Conservation (phyloP, 2,329 filamentous ascomycete genomes). For the Cladosporium sp. region DNA sequence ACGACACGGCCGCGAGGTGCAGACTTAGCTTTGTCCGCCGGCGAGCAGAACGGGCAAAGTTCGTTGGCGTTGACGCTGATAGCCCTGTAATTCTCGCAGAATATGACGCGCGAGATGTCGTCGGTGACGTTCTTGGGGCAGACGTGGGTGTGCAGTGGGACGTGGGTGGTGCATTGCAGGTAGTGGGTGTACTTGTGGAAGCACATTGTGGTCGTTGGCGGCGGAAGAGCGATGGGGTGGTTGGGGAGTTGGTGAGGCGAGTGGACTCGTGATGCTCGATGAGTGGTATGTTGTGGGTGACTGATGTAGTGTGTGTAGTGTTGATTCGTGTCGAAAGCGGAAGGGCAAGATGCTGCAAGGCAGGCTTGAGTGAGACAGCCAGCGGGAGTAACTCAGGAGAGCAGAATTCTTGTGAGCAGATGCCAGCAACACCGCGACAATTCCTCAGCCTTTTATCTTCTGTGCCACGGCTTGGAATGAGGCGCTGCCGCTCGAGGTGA, state of each 20-base stretch:
- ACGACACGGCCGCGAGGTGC: not conserved
- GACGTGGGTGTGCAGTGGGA: slow-evolving; percentile 30
- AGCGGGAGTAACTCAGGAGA: slow-evolving; percentile 1
- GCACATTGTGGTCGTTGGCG: slow-evolving; percentile 21
- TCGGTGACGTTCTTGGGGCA: slow-evolving; percentile 28
- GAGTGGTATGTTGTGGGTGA: not conserved
- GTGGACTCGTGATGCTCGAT: not conserved
- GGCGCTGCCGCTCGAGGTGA: not conserved
- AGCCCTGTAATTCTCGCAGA: slow-evolving; percentile 29
- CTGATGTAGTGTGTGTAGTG: not conserved
- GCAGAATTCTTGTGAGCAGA: not conserved
- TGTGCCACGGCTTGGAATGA: not conserved
- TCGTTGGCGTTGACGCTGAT: slow-evolving; percentile 14
- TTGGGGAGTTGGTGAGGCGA: not conserved
- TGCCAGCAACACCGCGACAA: not conserved
- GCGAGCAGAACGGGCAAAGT: slow-evolving; percentile 1
- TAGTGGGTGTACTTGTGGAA: slow-evolving; percentile 33
- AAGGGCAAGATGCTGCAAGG: not conserved
- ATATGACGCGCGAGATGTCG: slow-evolving; percentile 27
- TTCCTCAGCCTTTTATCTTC: slow-evolving; percentile 2
- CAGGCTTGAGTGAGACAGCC: not conserved
- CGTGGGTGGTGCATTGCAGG: slow-evolving; percentile 22
- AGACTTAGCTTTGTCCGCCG: not conserved
- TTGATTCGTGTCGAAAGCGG: not conserved
- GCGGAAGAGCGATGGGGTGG: not conserved